These are phyloP conservation scores for Arthrinium puccinioides DNA, from an alignment of 2,329 filamentous ascomycete genomes.

Conservation along the genomic window DNA sequence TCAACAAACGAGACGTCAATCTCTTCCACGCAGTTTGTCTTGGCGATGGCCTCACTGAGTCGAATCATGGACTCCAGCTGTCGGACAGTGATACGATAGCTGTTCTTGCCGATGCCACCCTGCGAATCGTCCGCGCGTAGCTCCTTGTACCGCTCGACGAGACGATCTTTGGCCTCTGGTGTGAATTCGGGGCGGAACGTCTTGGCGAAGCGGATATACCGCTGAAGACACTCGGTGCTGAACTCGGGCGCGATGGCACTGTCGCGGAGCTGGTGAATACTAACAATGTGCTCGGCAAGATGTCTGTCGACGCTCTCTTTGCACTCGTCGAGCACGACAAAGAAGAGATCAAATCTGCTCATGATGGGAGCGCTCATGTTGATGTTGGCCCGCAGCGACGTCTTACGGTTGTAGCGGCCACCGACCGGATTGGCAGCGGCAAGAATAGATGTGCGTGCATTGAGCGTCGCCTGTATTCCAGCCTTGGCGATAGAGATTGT, in stretches of 20 bases:
- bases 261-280: slow-evolving; percentile 86
- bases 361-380: slow-evolving; percentile 99
- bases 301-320: slow-evolving; percentile 88
- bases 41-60: slow-evolving; percentile 93
- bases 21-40: slow-evolving; percentile 92
- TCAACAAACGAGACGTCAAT: slow-evolving; percentile 78
- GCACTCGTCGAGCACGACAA: slow-evolving; percentile 94
- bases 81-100: slow-evolving; percentile 93
- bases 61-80: slow-evolving; percentile 96
- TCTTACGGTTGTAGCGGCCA: slow-evolving; percentile 95
- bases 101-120: slow-evolving; percentile 88
- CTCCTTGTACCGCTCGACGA: slow-evolving; percentile 94
- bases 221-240: slow-evolving; percentile 90
- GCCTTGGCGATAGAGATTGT: slow-evolving; percentile 99
- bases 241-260: slow-evolving; percentile 89
- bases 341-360: slow-evolving; percentile 98
- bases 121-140: slow-evolving; percentile 88
- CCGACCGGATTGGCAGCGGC: slow-evolving; percentile 94
- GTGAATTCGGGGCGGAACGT: slow-evolving; percentile 94
- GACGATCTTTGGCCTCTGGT: slow-evolving; percentile 72
- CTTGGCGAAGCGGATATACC: slow-evolving; percentile 92
- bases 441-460: slow-evolving; percentile 90
- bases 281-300: slow-evolving; percentile 89
- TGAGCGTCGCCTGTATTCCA: slow-evolving; percentile 94
- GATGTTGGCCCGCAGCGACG: slow-evolving; percentile 86